Base-by-base conservation (phyloP, 768 basidiomycete species). In the Asterophora parasitica region DNA sequence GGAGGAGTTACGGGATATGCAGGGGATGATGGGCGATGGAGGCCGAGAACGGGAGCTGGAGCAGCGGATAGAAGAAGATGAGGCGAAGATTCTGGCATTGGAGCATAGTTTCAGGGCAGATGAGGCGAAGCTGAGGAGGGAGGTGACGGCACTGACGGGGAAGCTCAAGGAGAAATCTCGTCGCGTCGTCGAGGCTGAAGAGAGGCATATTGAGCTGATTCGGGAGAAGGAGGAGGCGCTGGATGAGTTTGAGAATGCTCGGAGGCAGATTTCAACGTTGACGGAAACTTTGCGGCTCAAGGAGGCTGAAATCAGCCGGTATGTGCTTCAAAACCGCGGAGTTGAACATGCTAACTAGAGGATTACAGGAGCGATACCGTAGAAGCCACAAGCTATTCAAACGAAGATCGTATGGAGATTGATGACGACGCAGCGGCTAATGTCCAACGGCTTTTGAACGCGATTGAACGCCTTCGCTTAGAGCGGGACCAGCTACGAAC, bases 21-120 rank as follows among this genome's bases (percentile, higher is more conserved):
- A 59, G 57, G 68, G 61, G 27, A 67, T 72, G 27, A 61, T 64
- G 17, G 77, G 68, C 2, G 63, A 72, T 20, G 68, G 64, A 16
- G 67, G 68, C 49, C 68, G 86, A 42, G 87, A 88, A 59, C 73
- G 75, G 19, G 80, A 80, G 45, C 58, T 88, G 23, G 51, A 83
- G 60, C 71, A 74, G 61, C 72, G 87, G 53, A 79, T 89, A 23
- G 85, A 88, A 36, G 83, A 85, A 57, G 85, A 88, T 52, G 82
- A 82, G 40, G 79, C 77, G 4, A 84, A 80, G 63, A 81, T 87
- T 30, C 64, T 67, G 3, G 74, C 78, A 2, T 58, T 88, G 47
- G 81, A 85, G 58, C 64, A 61, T 37, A 63, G 78, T 62, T 58
- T 78, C 2, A 61, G 67, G 17, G 72, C 72, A 26, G n/a, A 59